Percentiles rank a stretch among this genome's conserved stretches.
Evolutionary conservation across 2,329 filamentous ascomycete genomes (phyloP).

Genomic region (Zasmidium citrigriseum): DNA sequence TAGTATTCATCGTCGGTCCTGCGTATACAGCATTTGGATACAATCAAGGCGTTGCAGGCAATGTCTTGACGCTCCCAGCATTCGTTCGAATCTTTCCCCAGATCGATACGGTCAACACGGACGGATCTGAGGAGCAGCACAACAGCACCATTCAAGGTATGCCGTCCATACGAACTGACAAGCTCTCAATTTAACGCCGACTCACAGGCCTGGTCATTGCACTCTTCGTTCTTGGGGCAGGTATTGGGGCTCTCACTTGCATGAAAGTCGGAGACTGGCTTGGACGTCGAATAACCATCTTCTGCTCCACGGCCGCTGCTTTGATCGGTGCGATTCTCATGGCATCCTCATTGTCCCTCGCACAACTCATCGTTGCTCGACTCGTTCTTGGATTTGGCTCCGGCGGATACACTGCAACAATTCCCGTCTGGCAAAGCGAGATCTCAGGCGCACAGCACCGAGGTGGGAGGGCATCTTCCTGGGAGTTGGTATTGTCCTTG

Average conservation of each 20-base stretch:
- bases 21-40: not conserved
- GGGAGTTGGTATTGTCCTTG: constrained; percentile 43
- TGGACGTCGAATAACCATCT: constrained; percentile 49
- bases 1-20: constrained; percentile 1
- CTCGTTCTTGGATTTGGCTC: constrained; percentile 52
- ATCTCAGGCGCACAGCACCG: constrained; percentile 27
- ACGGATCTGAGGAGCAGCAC: not conserved
- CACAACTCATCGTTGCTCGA: constrained; percentile 51
- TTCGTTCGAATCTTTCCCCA: constrained; percentile 46
- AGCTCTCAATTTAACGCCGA: not conserved
- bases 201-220: not conserved
- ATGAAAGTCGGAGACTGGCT: constrained; percentile 51
- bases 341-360: constrained; percentile 33
- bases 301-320: constrained; percentile 52
- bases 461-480: constrained; percentile 1
- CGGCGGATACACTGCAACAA: constrained; percentile 22
- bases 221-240: constrained; percentile 52
- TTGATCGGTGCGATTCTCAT: constrained; percentile 45
- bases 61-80: constrained; percentile 43
- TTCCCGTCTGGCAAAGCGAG: constrained; percentile 49
- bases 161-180: not conserved
- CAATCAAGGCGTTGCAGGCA: constrained; percentile 43
- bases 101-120: constrained; percentile 33
- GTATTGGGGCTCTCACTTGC: constrained; percentile 51
- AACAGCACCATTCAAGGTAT: not conserved